phyloP scores from a whole-genome alignment of 2,329 filamentous ascomycete species.

The Pseudogymnoascus sp. region DNA sequence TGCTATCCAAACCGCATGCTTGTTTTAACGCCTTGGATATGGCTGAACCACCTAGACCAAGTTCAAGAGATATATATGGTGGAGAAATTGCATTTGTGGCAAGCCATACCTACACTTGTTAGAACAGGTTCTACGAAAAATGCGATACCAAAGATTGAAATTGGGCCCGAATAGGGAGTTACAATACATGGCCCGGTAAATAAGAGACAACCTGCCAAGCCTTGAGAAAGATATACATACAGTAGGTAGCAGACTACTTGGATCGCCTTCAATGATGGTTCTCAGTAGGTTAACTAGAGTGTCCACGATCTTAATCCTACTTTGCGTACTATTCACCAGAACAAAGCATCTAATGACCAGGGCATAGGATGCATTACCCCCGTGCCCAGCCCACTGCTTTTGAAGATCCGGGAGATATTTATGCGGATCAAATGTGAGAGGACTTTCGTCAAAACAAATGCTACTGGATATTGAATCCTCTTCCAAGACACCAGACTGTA shows the following conservation, averaged over 20 bases:
- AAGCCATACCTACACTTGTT: slow-evolving; percentile 61
- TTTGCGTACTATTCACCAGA: slow-evolving; percentile 78
- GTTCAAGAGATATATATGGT: slow-evolving; percentile 80
- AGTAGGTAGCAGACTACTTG: slow-evolving; percentile 72
- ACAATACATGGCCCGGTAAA: neutral
- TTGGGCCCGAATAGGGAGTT: neutral
- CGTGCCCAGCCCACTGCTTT: slow-evolving; percentile 63
- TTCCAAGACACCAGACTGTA: slow-evolving; percentile 68
- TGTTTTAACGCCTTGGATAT: slow-evolving; percentile 90
- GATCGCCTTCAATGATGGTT: slow-evolving; percentile 76
- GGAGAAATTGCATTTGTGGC: slow-evolving; percentile 93
- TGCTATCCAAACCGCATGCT: slow-evolving; percentile 75
- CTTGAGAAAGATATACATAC: slow-evolving; percentile 35
- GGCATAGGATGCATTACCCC: slow-evolving; percentile 74
- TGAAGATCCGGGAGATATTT: slow-evolving; percentile 62
- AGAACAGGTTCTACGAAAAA: slow-evolving; percentile 12
- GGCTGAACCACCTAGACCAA: slow-evolving; percentile 81
- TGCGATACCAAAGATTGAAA: neutral
- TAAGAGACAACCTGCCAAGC: slow-evolving; percentile 9
- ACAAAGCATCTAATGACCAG: slow-evolving; percentile 84
- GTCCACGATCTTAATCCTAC: slow-evolving; percentile 97
- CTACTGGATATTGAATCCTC: slow-evolving; percentile 68
- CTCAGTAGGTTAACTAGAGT: slow-evolving; percentile 85
- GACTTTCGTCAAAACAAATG: slow-evolving; percentile 78
- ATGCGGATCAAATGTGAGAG: slow-evolving; percentile 67